These are phyloP conservation scores for Strigomonas culicis DNA, from an alignment of 208 protist species.

Conservation along the genomic window DNA sequence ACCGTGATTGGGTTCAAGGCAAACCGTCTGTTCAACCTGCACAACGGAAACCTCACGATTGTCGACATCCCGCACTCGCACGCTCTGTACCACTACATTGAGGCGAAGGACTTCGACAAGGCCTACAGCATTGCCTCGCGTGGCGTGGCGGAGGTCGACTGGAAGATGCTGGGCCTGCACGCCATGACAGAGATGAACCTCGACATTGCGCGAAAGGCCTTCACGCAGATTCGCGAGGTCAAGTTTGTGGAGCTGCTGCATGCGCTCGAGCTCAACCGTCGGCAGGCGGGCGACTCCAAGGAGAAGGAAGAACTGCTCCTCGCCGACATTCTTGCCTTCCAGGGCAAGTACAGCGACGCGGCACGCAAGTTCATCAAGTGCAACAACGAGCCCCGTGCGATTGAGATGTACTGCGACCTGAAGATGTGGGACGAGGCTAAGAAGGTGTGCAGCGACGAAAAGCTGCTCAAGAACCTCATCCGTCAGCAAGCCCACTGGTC, in stretches of 20 bases:
- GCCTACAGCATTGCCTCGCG: slow-evolving; percentile 93
- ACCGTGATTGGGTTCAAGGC: slow-evolving; percentile 96
- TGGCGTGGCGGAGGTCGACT: slow-evolving; percentile 93
- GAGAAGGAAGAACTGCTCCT: slow-evolving; percentile 55
- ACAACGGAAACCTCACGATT: slow-evolving; percentile 75
- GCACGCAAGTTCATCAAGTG: slow-evolving; percentile 84
- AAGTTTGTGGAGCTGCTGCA: slow-evolving; percentile 92
- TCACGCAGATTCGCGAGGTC: slow-evolving; percentile 91
- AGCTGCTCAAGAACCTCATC: slow-evolving; percentile 88
- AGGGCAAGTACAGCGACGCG: slow-evolving; percentile 93
- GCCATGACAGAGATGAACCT: slow-evolving; percentile 89
- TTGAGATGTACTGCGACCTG: slow-evolving; percentile 95
- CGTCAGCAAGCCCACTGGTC: slow-evolving; percentile 89
- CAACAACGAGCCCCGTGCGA: slow-evolving; percentile 66
- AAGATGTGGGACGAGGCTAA: slow-evolving; percentile 93
- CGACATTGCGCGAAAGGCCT: slow-evolving; percentile 89
- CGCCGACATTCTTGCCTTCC: slow-evolving; percentile 91
- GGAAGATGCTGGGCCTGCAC: slow-evolving; percentile 93
- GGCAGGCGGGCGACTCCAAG: slow-evolving; percentile 32
- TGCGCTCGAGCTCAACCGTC: slow-evolving; percentile 66
- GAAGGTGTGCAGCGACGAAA: slow-evolving; percentile 86
- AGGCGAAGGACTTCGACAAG: slow-evolving; percentile 82
- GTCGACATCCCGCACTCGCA: slow-evolving; percentile 94
- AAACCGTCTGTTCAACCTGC: slow-evolving; percentile 93
- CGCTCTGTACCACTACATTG: slow-evolving; percentile 90